These are phyloP conservation scores for Candida koratica DNA, from an alignment of 805 yeast species.

Conservation along the genomic window DNA sequence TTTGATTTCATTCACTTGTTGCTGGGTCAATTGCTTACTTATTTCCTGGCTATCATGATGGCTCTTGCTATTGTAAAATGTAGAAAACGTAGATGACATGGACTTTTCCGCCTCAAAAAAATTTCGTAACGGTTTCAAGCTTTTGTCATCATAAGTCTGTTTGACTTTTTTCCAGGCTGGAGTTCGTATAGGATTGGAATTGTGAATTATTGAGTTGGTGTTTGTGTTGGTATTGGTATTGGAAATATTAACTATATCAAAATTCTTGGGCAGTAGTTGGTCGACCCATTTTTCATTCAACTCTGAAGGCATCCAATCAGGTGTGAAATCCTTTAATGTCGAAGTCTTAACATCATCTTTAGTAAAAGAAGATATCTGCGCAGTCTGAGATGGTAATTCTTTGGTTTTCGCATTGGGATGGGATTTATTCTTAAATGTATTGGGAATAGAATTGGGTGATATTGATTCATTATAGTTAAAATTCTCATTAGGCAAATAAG, in stretches of 20 bases:
- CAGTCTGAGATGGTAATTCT: background rate
- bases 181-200: slow-evolving; percentile 17
- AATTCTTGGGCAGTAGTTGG: slow-evolving; percentile 17
- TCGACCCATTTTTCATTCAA: slow-evolving; percentile 33
- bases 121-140: slow-evolving; percentile 26
- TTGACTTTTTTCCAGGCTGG: slow-evolving; percentile 36
- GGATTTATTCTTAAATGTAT: slow-evolving; percentile 43
- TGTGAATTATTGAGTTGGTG: slow-evolving; percentile 13
- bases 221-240: no score
- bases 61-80: slow-evolving; percentile 29
- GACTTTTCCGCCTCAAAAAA: slow-evolving; percentile 28
- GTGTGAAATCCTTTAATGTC: slow-evolving; percentile 26
- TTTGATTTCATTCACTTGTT: slow-evolving; percentile 18
- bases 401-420: slow-evolving; percentile 43
- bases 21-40: slow-evolving; percentile 11
- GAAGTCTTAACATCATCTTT: slow-evolving; percentile 22
- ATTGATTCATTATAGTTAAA: slow-evolving; percentile 20
- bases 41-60: slow-evolving; percentile 1
- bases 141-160: slow-evolving; percentile 25
- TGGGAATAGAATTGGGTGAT: slow-evolving; percentile 31
- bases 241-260: slow-evolving; percentile 8
- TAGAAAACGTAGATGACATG: slow-evolving; percentile 33
- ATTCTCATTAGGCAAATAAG: slow-evolving; percentile 30
- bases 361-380: background rate
- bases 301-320: slow-evolving; percentile 43